Conservation (phyloP, 1,284 basidiomycete genomes). For the Omphalotus olearius region DNA sequence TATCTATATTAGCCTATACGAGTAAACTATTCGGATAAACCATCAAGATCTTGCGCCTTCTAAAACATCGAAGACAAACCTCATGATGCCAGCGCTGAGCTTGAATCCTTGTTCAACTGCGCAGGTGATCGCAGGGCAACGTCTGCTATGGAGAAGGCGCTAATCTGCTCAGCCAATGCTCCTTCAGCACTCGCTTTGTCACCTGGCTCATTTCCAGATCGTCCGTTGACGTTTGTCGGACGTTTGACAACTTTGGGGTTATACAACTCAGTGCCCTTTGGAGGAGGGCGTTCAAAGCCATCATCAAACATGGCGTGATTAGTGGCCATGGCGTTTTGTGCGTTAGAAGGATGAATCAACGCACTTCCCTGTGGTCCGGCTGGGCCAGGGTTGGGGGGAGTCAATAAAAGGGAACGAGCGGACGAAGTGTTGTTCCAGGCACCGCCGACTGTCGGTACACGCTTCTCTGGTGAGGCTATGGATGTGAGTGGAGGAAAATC, state of each 20-base stretch:
- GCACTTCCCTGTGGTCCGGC: constrained; percentile 24
- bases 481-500: constrained; percentile 71
- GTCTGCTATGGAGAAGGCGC: neutral
- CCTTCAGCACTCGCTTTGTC: neutral
- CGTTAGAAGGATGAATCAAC: constrained; percentile 34
- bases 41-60: no score
- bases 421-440: constrained; percentile 63
- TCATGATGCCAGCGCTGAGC: no score
- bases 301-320: constrained; percentile 37
- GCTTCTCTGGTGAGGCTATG: constrained; percentile 40
- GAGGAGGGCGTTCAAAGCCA: constrained; percentile 45
- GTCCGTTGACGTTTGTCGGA: neutral
- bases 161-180: constrained; percentile 4
- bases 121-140: neutral
- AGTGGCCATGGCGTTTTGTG: constrained; percentile 11
- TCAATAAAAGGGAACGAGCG: constrained; percentile 48
- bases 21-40: neutral
- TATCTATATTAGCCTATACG: neutral
- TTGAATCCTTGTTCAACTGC: no score
- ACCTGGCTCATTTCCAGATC: neutral
- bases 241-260: constrained; percentile 39
- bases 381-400: constrained; percentile 22
- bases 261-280: constrained; percentile 46
- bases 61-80: no score
- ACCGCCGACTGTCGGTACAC: constrained; percentile 46